Conservation (phyloP, 2,329 filamentous ascomycete species). For the Diaporthe caulivora region DNA sequence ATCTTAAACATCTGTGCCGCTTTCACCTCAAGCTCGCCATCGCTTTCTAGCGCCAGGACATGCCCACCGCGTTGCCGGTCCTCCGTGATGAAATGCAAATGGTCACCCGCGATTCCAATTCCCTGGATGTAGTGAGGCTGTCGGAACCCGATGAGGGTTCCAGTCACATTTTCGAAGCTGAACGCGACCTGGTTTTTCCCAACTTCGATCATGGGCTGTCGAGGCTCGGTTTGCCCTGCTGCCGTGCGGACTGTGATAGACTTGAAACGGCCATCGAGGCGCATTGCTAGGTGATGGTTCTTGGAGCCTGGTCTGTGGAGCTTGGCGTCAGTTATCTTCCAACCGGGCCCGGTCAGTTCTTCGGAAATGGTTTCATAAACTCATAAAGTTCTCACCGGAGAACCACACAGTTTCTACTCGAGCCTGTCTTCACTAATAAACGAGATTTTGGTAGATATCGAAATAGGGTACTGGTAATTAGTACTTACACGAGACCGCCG, state of each 20-base stretch:
- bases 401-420: too few species aligned
- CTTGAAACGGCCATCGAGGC: slow-evolving; percentile 48
- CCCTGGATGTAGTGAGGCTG: slow-evolving; percentile 49
- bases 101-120: slow-evolving; percentile 49
- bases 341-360: too few species aligned
- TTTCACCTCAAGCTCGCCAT: slow-evolving; percentile 47
- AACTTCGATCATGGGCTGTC: slow-evolving; percentile 47
- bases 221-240: slow-evolving; percentile 45
- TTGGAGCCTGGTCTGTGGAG: slow-evolving; percentile 39
- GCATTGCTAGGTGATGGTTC: slow-evolving; percentile 48
- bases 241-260: slow-evolving; percentile 48
- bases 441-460: too few species aligned
- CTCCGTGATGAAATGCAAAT: slow-evolving; percentile 51
- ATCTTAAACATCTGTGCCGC: slow-evolving; percentile 47
- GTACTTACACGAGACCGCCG: slow-evolving; percentile 38
- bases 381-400: background rate
- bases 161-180: slow-evolving; percentile 44
- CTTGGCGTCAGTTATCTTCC: background rate
- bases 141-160: slow-evolving; percentile 49
- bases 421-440: too few species aligned
- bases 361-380: background rate
- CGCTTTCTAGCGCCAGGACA: slow-evolving; percentile 47
- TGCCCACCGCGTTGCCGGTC: slow-evolving; percentile 49
- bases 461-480: background rate
- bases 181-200: slow-evolving; percentile 46